Conservation (phyloP, 2,329 filamentous ascomycete species). For the Claviceps sp. region DNA sequence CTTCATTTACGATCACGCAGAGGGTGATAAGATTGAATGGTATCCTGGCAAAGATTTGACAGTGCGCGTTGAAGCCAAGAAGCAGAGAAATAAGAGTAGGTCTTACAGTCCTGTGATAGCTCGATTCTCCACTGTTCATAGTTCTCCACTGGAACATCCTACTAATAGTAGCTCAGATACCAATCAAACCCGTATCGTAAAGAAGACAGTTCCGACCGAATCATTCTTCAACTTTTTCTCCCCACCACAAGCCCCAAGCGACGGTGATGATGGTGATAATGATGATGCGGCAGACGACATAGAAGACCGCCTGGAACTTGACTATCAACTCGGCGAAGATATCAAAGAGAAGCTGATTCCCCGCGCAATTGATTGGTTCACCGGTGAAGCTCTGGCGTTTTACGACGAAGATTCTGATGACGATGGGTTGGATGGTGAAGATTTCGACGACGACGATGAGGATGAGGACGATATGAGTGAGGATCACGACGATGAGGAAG, state of each 20-base stretch:
- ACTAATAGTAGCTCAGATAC: slow-evolving; percentile 57
- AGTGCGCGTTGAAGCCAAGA: slow-evolving; percentile 93
- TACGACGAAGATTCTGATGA: slow-evolving; percentile 63
- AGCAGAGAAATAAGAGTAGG: slow-evolving; percentile 98
- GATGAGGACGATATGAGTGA: slow-evolving; percentile 79
- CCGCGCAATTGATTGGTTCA: slow-evolving; percentile 98
- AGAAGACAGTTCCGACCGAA: slow-evolving; percentile 97
- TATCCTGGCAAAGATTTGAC: slow-evolving; percentile 87
- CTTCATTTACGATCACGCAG: slow-evolving; percentile 98
- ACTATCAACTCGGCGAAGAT: slow-evolving; percentile 97
- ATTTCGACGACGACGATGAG: slow-evolving; percentile 51
- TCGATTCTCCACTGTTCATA: background rate
- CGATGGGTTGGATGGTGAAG: slow-evolving; percentile 53
- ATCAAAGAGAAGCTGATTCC: slow-evolving; percentile 99
- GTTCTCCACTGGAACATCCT: background rate
- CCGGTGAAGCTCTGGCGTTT: slow-evolving; percentile 90
- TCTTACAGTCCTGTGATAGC: slow-evolving; percentile 14
- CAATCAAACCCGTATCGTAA: slow-evolving; percentile 96
- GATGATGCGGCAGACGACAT: slow-evolving; percentile 77
- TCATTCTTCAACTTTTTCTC: slow-evolving; percentile 99
- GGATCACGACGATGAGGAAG: slow-evolving; percentile 70
- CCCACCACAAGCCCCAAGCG: slow-evolving; percentile 72
- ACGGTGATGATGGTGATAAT: slow-evolving; percentile 55
- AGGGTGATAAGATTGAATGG: slow-evolving; percentile 97
- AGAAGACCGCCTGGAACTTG: slow-evolving; percentile 92